These are phyloP conservation scores for Quercus robur DNA, from an alignment of 306 rosid species.

Conservation along the genomic window DNA sequence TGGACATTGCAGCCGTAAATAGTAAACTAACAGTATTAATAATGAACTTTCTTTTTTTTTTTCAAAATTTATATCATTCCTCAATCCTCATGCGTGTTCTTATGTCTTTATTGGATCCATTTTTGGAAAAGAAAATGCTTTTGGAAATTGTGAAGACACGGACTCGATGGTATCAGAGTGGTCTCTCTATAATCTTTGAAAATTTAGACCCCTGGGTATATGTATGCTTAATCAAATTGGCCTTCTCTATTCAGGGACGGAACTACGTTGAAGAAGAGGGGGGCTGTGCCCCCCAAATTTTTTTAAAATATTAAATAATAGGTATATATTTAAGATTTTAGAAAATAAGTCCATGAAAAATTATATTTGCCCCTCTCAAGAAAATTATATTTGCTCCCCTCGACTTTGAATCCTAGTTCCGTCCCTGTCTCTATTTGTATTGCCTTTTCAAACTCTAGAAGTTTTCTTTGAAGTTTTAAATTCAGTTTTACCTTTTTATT, in stretches of 20 bases:
- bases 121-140: neutral
- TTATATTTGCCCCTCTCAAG: no score
- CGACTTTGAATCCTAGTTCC: no score
- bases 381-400: no score
- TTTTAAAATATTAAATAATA: no score
- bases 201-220: neutral
- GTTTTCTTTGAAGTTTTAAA: conserved; percentile 6
- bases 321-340: no score
- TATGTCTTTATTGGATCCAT: conserved; percentile 5
- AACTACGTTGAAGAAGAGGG: no score
- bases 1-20: conserved; percentile 1
- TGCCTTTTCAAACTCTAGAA: conserved; percentile 4
- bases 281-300: no score
- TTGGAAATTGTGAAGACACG: conserved; percentile 11
- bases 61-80: neutral
- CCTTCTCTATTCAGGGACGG: neutral
- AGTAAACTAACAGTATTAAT: conserved; percentile 5
- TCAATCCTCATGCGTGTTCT: neutral
- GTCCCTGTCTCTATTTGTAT: neutral
- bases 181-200: neutral
- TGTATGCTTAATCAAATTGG: neutral
- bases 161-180: conserved; percentile 1
- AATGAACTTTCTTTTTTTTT: conserved; percentile 7
- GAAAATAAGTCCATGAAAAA: no score
- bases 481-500: neutral